Conservation (phyloP, 1,284 basidiomycete species). For the Puccinia horiana region DNA sequence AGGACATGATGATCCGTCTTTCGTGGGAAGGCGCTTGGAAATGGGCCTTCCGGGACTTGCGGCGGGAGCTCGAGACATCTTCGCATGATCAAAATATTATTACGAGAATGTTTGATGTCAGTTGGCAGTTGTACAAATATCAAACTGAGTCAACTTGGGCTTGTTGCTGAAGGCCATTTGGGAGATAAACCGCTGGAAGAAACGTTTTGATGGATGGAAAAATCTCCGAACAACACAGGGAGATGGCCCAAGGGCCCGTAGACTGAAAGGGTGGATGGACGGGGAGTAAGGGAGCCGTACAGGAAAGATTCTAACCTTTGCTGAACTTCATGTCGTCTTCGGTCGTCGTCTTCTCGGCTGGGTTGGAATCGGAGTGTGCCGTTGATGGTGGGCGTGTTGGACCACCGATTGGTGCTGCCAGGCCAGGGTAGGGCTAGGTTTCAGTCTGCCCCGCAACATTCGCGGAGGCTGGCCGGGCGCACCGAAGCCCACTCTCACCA, state of each 20-base stretch:
- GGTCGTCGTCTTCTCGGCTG: not conserved
- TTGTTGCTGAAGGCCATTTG: conserved; percentile 57
- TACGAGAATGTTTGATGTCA: not conserved
- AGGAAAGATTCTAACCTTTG: conserved; percentile 16
- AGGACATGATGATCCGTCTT: conserved; percentile 46
- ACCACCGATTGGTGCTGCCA: not conserved
- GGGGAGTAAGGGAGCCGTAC: not conserved
- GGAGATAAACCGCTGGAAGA: conserved; percentile 54
- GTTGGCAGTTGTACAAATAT: conserved; percentile 54
- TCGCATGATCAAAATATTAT: not conserved
- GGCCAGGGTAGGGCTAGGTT: not conserved
- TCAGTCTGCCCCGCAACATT: not conserved
- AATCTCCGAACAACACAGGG: not conserved
- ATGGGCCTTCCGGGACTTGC: conserved; percentile 96
- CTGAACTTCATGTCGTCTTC: conserved; percentile 31
- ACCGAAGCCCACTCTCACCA: not conserved
- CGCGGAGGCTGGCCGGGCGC: not conserved
- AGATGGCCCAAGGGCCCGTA: not conserved
- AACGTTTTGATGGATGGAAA: not conserved
- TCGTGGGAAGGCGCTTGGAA: conserved; percentile 77
- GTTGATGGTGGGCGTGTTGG: not conserved
- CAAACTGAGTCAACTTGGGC: conserved; percentile 51
- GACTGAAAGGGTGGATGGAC: not conserved
- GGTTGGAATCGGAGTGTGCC: conserved; percentile 12
- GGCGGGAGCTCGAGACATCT: conserved; percentile 84